Conservation (phyloP, 495 filamentous ascomycete species). For the Lasiosphaeria hispida region DNA sequence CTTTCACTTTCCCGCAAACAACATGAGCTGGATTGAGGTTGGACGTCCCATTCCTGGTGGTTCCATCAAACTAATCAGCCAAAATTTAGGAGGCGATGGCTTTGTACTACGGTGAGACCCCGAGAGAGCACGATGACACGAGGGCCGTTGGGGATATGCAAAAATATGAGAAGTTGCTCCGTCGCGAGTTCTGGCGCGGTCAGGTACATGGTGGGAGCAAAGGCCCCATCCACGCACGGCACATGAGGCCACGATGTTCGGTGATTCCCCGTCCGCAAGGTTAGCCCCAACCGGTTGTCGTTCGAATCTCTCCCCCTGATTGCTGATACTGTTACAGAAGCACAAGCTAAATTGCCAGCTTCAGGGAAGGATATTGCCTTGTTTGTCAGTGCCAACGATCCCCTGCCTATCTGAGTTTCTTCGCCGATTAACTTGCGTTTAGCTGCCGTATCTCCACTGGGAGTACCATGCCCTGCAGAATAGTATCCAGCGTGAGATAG, state of each 20-base stretch:
- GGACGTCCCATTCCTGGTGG: neutral
- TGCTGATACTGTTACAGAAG: neutral
- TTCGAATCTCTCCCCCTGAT: neutral
- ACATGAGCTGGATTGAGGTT: constrained; percentile 1
- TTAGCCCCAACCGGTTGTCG: too few species aligned
- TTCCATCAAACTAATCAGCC: neutral
- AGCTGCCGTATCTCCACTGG: constrained; percentile 3
- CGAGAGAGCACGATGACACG: neutral
- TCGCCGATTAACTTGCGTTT: neutral
- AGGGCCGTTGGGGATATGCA: neutral
- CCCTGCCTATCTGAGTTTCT: neutral
- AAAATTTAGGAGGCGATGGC: neutral
- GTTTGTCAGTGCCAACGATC: neutral
- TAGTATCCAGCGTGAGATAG: neutral
- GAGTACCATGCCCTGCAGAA: constrained; percentile 1
- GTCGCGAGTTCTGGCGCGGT: constrained; percentile 2
- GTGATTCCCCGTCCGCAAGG: neutral
- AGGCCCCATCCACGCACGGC: neutral
- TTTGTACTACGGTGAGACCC: neutral
- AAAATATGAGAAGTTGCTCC: neutral
- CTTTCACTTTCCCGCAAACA: constrained; percentile 1
- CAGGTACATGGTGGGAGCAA: neutral
- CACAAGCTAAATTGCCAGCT: too few species aligned
- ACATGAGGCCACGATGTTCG: constrained; percentile 3
- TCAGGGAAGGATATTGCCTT: neutral